Evolutionary conservation across 1,284 basidiomycete species (phyloP).

Genomic region (Abortiporus biennis): DNA sequence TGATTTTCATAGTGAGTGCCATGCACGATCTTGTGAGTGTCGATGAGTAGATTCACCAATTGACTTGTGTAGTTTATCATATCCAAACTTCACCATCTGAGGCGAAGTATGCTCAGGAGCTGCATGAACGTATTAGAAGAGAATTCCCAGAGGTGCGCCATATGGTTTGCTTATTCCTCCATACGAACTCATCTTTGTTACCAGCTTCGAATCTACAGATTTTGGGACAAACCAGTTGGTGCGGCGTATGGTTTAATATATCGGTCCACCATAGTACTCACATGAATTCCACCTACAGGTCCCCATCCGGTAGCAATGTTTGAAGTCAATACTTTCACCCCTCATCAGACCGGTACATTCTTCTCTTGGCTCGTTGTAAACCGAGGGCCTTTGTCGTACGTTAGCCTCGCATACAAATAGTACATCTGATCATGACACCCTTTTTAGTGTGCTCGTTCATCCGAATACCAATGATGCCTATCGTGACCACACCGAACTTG

Average conservation of each 20-base stretch:
- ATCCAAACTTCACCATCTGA: constrained; percentile 42
- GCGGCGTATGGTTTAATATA: too few species aligned
- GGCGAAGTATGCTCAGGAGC: constrained; percentile 43
- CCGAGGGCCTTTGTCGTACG: constrained; percentile 62
- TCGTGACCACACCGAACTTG: constrained; percentile 58
- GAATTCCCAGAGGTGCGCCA: constrained; percentile 64
- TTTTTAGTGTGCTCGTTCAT: constrained; percentile 58
- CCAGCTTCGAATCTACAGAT: constrained; percentile 55
- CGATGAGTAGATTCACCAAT: not conserved
- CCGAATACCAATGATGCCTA: constrained; percentile 60
- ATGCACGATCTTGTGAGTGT: not conserved
- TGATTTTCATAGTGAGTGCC: constrained; percentile 57
- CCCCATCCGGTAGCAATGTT: constrained; percentile 67
- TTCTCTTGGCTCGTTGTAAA: constrained; percentile 61
- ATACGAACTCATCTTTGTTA: not conserved
- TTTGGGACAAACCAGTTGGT: constrained; percentile 65
- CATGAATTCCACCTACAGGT: too few species aligned
- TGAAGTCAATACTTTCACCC: constrained; percentile 62
- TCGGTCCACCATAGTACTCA: too few species aligned
- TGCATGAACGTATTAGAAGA: constrained; percentile 56
- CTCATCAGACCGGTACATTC: constrained; percentile 58
- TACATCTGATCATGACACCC: not conserved
- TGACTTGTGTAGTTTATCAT: constrained; percentile 49
- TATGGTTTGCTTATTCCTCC: not conserved
- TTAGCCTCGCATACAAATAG: constrained; percentile 11